phyloP scores from a whole-genome alignment of 352 stramenopile species.

The Pythium phragmiticola region DNA sequence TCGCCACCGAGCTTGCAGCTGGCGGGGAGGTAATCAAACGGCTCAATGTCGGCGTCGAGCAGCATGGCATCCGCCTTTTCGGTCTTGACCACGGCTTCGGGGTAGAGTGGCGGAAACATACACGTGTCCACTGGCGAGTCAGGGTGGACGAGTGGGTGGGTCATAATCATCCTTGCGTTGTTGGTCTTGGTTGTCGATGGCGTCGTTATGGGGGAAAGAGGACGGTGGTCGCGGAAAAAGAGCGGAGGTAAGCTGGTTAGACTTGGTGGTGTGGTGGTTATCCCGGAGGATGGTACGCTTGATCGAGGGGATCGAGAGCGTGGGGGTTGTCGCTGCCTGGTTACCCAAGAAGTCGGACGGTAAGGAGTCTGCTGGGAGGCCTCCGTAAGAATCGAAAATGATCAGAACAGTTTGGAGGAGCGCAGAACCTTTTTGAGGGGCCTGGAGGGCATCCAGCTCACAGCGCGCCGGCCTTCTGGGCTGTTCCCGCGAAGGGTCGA shows the following conservation, averaged over 20 bases:
- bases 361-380: conserved; percentile 31
- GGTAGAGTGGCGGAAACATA: conserved; percentile 67
- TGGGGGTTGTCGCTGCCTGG: conserved; percentile 21
- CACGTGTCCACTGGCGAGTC: conserved; percentile 71
- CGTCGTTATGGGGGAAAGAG: conserved; percentile 4
- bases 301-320: conserved; percentile 18
- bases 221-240: background rate
- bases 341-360: conserved; percentile 22
- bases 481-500: conserved; percentile 13
- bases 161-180: conserved; percentile 24
- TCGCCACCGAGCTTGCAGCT: conserved; percentile 16
- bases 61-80: conserved; percentile 23
- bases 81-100: conserved; percentile 16
- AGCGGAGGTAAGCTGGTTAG: conserved; percentile 13
- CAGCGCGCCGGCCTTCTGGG: background rate
- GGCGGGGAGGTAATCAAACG: conserved; percentile 56
- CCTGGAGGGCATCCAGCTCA: background rate
- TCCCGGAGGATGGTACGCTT: conserved; percentile 27
- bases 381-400: conserved; percentile 33
- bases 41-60: conserved; percentile 57
- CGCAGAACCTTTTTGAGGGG: background rate
- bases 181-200: background rate
- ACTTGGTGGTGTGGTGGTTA: conserved; percentile 20
- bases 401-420: background rate
- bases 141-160: conserved; percentile 29